Conservation (phyloP, 768 basidiomycete species). For the Amanita thiersii region DNA sequence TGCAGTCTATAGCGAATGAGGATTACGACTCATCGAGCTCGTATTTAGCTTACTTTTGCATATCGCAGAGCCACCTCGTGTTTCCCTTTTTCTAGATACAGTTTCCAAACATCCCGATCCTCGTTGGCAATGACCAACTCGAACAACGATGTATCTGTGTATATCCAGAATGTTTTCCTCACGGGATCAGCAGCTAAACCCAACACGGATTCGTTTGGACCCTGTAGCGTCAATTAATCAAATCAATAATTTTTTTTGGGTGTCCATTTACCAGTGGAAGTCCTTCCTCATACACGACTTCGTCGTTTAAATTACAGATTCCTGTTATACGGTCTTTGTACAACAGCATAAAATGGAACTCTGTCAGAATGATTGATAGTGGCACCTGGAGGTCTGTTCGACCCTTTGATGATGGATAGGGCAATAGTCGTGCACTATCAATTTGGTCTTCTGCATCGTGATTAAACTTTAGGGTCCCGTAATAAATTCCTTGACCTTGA, state of each 20-base stretch:
- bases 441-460: slow-evolving; percentile 65
- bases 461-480: slow-evolving; percentile 69
- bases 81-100: slow-evolving; percentile 71
- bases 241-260: too few species aligned
- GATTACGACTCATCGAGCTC: neutral
- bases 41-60: slow-evolving; percentile 53
- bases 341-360: slow-evolving; percentile 87
- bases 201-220: slow-evolving; percentile 61
- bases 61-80: slow-evolving; percentile 76
- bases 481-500: slow-evolving; percentile 84
- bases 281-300: slow-evolving; percentile 74
- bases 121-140: slow-evolving; percentile 84
- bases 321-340: slow-evolving; percentile 74
- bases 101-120: slow-evolving; percentile 90
- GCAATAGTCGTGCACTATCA: slow-evolving; percentile 70
- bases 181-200: slow-evolving; percentile 81
- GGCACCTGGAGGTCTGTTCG: slow-evolving; percentile 40
- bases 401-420: slow-evolving; percentile 50
- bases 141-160: slow-evolving; percentile 81
- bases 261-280: slow-evolving; percentile 60
- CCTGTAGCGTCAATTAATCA: slow-evolving; percentile 34
- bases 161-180: slow-evolving; percentile 90
- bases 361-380: slow-evolving; percentile 73
- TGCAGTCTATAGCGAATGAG: slow-evolving; percentile 51
- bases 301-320: slow-evolving; percentile 74